phyloP scores from a whole-genome alignment of 106 monocot species.

The Gastrodia elata region DNA sequence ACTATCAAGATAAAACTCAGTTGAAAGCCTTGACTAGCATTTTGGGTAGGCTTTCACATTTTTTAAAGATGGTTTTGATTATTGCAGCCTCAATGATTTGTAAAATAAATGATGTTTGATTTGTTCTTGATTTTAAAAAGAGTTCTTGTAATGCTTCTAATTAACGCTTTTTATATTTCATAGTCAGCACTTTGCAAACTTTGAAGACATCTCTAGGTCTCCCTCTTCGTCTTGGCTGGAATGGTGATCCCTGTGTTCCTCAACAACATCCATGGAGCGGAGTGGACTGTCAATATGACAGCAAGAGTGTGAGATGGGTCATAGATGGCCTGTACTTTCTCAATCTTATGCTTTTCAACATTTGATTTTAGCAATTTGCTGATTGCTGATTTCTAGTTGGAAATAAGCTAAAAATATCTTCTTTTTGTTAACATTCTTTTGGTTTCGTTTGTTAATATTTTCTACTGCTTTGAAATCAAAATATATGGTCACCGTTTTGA shows the following conservation, averaged over 20 bases:
- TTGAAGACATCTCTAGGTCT: constrained; percentile 67
- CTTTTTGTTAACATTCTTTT: not conserved
- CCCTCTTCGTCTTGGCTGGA: constrained; percentile 95
- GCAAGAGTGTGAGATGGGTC: constrained; percentile 42
- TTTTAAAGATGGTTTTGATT: not conserved
- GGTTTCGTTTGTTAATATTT: not conserved
- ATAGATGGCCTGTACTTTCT: constrained; percentile 88
- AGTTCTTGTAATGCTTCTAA: constrained; percentile 5
- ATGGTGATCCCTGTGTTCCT: constrained; percentile 98
- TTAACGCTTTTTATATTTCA: constrained; percentile 6
- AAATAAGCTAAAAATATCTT: not conserved
- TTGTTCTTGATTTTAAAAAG: not conserved
- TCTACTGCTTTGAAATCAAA: not conserved
- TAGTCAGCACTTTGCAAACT: constrained; percentile 63
- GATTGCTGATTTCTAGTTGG: not conserved
- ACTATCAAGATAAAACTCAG: not conserved
- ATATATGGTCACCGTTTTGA: not conserved
- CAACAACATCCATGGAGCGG: constrained; percentile 99
- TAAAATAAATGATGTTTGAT: not conserved
- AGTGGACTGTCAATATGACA: constrained; percentile 84
- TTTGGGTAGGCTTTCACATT: not conserved
- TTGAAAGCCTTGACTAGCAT: not conserved
- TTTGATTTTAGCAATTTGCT: constrained; percentile 2
- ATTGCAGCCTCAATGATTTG: not conserved
- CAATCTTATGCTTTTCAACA: constrained; percentile 23